These are phyloP conservation scores for Acacia crassicarpa DNA, from an alignment of 306 rosid species.

Conservation along the genomic window DNA sequence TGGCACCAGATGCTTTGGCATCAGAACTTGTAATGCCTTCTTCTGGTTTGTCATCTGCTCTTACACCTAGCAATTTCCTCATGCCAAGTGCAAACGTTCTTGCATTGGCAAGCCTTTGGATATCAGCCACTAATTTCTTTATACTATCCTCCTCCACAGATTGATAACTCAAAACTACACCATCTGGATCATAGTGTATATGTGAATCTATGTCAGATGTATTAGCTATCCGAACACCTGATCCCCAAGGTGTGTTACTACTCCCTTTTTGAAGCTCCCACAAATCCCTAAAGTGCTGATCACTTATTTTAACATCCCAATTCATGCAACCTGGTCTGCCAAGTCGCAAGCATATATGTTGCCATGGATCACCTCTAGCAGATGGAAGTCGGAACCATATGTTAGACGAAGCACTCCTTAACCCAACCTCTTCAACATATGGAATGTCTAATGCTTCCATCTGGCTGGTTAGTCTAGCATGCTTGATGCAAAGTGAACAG, in stretches of 20 bases:
- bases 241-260: conserved; percentile 82
- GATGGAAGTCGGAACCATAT: conserved; percentile 97
- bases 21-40: conserved; percentile 59
- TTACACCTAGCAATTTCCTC: conserved; percentile 86
- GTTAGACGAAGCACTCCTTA: conserved; percentile 77
- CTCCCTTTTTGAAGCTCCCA: conserved; percentile 99
- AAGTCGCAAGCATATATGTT: conserved; percentile 89
- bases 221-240: conserved; percentile 95
- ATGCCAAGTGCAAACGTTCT: conserved; percentile 95
- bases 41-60: conserved; percentile 80
- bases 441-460: conserved; percentile 92
- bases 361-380: conserved; percentile 91
- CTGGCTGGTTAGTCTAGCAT: conserved; percentile 96
- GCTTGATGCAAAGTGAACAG: conserved; percentile 87
- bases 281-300: conserved; percentile 92
- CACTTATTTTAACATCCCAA: conserved; percentile 98
- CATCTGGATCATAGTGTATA: conserved; percentile 93
- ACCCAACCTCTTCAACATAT: conserved; percentile 92
- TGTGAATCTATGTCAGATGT: conserved; percentile 96
- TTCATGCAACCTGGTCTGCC: conserved; percentile 97
- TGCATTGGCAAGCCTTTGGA: conserved; percentile 93
- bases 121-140: conserved; percentile 88
- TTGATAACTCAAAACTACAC: conserved; percentile 92
- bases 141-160: conserved; percentile 91
- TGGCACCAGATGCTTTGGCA: conserved; percentile 60